Percentiles rank a stretch among this genome's conserved stretches.
Conservation (phyloP, 2,329 filamentous ascomycete genomes). For the Penicillium capsulatum region DNA sequence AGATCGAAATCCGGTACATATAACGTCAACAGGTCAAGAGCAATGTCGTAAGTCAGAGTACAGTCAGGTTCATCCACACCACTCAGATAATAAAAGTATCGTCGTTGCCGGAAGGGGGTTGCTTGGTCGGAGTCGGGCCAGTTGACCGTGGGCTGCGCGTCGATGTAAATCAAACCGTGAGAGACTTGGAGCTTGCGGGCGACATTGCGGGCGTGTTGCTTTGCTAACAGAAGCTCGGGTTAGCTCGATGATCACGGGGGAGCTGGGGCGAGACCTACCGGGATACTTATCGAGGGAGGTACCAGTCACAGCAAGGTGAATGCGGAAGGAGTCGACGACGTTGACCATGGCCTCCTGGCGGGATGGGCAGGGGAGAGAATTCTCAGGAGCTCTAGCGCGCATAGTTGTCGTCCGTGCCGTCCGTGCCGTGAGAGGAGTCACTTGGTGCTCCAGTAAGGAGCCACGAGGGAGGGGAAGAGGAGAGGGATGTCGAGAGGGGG, state of each 20-base stretch:
- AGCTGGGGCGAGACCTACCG: slow-evolving; percentile 26
- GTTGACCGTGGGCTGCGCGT: slow-evolving; percentile 47
- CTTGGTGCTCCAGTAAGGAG: slow-evolving; percentile 14
- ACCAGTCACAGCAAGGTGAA: slow-evolving; percentile 27
- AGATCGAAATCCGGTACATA: slow-evolving; percentile 69
- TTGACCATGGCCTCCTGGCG: slow-evolving; percentile 20
- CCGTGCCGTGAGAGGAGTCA: slow-evolving; percentile 9
- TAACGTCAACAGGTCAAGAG: slow-evolving; percentile 60
- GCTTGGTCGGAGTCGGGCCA: slow-evolving; percentile 58
- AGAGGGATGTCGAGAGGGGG: slow-evolving; percentile 1
- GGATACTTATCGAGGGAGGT: slow-evolving; percentile 40
- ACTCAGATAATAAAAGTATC: slow-evolving; percentile 60
- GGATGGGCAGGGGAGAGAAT: slow-evolving; percentile 5
- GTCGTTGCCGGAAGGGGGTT: slow-evolving; percentile 54
- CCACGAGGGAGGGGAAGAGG: slow-evolving; percentile 11
- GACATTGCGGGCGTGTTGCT: slow-evolving; percentile 48
- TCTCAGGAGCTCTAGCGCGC: slow-evolving; percentile 10
- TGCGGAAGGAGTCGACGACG: slow-evolving; percentile 28
- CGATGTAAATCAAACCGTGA: slow-evolving; percentile 54
- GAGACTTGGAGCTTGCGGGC: slow-evolving; percentile 41
- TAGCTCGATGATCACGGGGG: slow-evolving; percentile 6
- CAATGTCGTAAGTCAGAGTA: slow-evolving; percentile 55
- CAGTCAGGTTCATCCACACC: slow-evolving; percentile 54
- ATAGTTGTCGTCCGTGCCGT: slow-evolving; percentile 6
- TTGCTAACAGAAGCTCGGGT: slow-evolving; percentile 36